Evolutionary conservation across 257 asterid species (phyloP).

Genomic region (Scutellaria barbata): DNA sequence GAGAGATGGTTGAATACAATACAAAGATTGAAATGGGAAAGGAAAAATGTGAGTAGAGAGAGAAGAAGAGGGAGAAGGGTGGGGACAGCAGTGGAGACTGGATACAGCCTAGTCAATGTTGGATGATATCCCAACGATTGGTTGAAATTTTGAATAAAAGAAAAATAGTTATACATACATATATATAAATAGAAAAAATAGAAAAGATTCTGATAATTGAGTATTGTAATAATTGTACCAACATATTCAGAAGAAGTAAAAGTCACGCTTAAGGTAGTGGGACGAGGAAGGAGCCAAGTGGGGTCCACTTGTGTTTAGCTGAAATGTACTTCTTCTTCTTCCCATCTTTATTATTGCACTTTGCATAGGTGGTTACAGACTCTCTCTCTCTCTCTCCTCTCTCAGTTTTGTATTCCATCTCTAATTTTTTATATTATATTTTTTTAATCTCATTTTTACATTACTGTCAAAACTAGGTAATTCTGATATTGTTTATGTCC

Average conservation of each 20-base stretch:
- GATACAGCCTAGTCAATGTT: constrained; percentile 53
- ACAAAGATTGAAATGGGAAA: constrained; percentile 23
- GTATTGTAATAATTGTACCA: background rate
- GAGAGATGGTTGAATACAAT: constrained; percentile 17
- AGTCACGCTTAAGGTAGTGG: constrained; percentile 29
- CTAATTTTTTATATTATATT: too few species aligned
- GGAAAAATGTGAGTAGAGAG: background rate
- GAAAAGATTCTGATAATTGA: background rate
- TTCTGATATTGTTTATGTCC: too few species aligned
- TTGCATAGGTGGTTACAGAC: too few species aligned
- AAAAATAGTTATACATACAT: background rate
- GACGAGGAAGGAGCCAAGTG: constrained; percentile 7
- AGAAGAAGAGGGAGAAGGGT: constrained; percentile 2
- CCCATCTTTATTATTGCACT: too few species aligned
- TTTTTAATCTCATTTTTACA: too few species aligned
- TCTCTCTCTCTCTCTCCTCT: too few species aligned
- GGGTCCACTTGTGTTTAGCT: constrained; percentile 18
- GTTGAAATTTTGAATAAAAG: background rate
- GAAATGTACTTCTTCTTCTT: constrained; percentile 12
- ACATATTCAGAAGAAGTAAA: constrained; percentile 5
- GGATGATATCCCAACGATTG: constrained; percentile 28
- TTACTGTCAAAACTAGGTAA: too few species aligned
- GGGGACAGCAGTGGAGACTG: constrained; percentile 6
- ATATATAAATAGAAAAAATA: background rate
- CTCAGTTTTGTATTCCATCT: too few species aligned